phyloP scores from a whole-genome alignment of 306 rosid genomes.

The Prunus davidiana region DNA sequence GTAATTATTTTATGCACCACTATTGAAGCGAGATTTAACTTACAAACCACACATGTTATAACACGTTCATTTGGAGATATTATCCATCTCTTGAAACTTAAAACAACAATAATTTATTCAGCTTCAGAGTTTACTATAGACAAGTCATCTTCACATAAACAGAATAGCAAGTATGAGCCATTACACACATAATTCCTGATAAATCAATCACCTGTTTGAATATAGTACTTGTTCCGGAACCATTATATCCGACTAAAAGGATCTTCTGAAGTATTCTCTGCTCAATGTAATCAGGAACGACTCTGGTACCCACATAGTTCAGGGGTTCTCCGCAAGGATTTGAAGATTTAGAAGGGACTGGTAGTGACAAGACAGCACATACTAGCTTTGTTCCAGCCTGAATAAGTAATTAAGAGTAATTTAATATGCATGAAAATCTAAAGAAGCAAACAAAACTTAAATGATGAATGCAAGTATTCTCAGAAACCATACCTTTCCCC shows the following conservation, averaged over 20 bases:
- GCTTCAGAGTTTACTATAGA: neutral
- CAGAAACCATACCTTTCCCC: constrained; percentile 84
- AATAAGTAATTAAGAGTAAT: constrained; percentile 14
- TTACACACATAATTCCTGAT: constrained; percentile 3
- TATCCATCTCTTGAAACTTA: neutral
- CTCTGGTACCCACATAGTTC: constrained; percentile 49
- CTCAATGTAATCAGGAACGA: constrained; percentile 74
- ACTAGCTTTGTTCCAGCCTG: constrained; percentile 97
- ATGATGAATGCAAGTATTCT: neutral
- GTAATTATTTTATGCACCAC: neutral
- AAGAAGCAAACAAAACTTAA: neutral
- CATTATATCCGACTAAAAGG: constrained; percentile 86
- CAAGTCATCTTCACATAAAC: constrained; percentile 11
- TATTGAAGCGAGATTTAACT: neutral
- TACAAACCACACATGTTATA: neutral
- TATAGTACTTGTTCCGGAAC: constrained; percentile 97
- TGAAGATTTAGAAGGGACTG: constrained; percentile 74
- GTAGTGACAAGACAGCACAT: constrained; percentile 84
- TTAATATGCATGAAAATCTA: constrained; percentile 17
- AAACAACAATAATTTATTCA: neutral
- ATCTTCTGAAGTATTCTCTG: constrained; percentile 82
- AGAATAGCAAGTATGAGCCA: constrained; percentile 10
- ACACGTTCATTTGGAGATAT: neutral
- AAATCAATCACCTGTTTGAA: constrained; percentile 81
- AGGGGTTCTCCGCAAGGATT: constrained; percentile 56